These are phyloP conservation scores for Rhodotorula sphaerocarpa DNA, from an alignment of 768 basidiomycete genomes.

Conservation along the genomic window DNA sequence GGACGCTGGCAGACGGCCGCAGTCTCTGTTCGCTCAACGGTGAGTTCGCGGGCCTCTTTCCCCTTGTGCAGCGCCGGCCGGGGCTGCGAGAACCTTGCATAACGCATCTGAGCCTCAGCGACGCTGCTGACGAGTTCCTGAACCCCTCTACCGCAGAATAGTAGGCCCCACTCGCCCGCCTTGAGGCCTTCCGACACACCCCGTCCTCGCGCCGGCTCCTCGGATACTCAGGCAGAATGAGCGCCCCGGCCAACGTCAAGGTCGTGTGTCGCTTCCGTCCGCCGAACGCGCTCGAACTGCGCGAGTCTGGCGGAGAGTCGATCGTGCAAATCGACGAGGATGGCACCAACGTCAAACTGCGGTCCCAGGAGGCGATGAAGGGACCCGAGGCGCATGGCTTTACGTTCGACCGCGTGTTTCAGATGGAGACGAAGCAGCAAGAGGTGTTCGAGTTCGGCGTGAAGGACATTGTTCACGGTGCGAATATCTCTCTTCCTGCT, in stretches of 20 bases:
- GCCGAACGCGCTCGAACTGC: slow-evolving; percentile 77
- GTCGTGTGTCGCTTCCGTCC: slow-evolving; percentile 99
- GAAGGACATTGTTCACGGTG: slow-evolving; percentile 91
- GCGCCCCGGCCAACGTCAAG: slow-evolving; percentile 69
- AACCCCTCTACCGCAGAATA: no score
- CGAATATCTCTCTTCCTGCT: slow-evolving; percentile 8
- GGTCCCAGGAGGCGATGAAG: slow-evolving; percentile 54
- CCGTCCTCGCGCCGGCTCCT: no score
- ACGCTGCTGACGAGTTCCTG: no score
- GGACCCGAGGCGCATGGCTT: slow-evolving; percentile 96
- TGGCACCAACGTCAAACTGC: slow-evolving; percentile 72
- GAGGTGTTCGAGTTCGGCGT: slow-evolving; percentile 99
- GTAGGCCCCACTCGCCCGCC: no score
- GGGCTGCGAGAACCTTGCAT: no score
- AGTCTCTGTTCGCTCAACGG: no score
- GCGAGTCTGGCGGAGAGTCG: slow-evolving; percentile 71
- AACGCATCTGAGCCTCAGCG: no score
- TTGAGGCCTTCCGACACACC: no score
- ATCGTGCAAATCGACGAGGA: slow-evolving; percentile 83
- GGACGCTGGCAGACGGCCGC: no score
- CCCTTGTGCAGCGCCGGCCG: no score
- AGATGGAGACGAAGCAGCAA: slow-evolving; percentile 76
- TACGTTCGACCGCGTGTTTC: slow-evolving; percentile 93
- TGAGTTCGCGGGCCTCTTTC: no score
- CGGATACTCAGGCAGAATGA: background rate